Evolutionary conservation across 495 filamentous ascomycete species (phyloP), one percentile per base, ranked within the genome.

Genomic region (Penicillium mononematosum): DNA sequence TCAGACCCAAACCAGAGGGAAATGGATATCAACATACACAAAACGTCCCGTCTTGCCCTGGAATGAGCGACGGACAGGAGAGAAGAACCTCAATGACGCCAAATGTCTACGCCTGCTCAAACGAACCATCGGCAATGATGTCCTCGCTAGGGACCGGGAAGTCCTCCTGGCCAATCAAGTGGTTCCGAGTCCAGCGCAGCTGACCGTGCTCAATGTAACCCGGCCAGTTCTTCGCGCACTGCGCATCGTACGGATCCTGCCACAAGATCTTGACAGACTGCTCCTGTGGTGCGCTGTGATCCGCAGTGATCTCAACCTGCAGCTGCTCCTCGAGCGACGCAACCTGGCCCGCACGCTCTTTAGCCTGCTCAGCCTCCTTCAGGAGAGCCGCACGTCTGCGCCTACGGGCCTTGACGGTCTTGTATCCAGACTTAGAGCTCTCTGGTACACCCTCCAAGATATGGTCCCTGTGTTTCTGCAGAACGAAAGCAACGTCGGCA

Each of bases 401-500:
- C 47, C 60, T 55, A 34, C 69, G 62, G 0, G 70, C 74, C 29
- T 58, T 65, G 16, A 57, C 63, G 41, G 66, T 68, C 31, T 82
- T 50, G 22, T 71, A 75, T 5, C 70, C 74, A 25, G 62, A 56
- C 60, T 69, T 62, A 11, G 60, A 20, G 10, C 44, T 32, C 6
- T 59, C 59, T 19, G 61, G 66, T 39, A 77, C 61, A 19, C 70
- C 72, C 22, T 69, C 56, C 58, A 52, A 38, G 31, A 71, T 67
- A 50, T 75, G 69, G 32, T 70, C 56, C 32, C 69, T 77, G 64
- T 84, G 83, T 58, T 84, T 85, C 5, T 62, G 69, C 46, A 98
- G 75, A 10, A 95, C 88, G 24, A 84, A 85, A 1, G 94, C 90
- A 24, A 98, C 73, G 71, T 98, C 94, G 27, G 94, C 94, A 19